phyloP scores from a whole-genome alignment of 345 rosid species.

The Eucalyptus camaldulensis region DNA sequence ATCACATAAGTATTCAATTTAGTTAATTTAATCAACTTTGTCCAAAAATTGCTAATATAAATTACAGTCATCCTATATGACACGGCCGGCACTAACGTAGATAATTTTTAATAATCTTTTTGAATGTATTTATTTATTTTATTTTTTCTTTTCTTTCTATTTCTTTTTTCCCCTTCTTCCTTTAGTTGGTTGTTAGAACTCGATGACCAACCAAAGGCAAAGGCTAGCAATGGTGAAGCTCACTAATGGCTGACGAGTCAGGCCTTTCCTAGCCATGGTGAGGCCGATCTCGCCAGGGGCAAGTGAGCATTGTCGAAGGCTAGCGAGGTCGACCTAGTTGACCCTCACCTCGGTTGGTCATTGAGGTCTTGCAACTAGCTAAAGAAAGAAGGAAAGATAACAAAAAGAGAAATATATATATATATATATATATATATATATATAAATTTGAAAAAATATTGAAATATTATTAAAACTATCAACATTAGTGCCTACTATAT shows the following conservation, averaged over 20 bases:
- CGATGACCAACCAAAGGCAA: rapidly evolving
- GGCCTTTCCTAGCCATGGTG: not conserved
- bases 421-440: no score
- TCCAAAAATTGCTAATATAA: not conserved
- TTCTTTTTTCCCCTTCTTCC: not conserved
- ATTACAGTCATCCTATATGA: not conserved
- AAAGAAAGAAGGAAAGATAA: not conserved
- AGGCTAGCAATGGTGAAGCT: not conserved
- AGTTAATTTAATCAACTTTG: not conserved
- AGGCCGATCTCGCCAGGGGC: rapidly evolving
- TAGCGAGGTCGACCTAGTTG: not conserved
- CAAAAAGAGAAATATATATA: no score
- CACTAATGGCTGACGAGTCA: no score
- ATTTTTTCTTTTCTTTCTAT: not conserved
- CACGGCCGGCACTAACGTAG: rapidly evolving
- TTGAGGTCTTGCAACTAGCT: rapidly evolving
- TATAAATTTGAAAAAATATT: no score
- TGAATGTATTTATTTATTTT: no score
- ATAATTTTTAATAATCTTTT: no score
- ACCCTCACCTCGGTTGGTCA: not conserved
- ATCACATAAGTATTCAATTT: no score
- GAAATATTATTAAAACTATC: no score
- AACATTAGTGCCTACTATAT: no score
- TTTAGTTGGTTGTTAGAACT: rapidly evolving
- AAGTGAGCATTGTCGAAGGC: not conserved